phyloP scores from a whole-genome alignment of 2,329 filamentous ascomycete genomes.

The Albifimbria verrucaria region DNA sequence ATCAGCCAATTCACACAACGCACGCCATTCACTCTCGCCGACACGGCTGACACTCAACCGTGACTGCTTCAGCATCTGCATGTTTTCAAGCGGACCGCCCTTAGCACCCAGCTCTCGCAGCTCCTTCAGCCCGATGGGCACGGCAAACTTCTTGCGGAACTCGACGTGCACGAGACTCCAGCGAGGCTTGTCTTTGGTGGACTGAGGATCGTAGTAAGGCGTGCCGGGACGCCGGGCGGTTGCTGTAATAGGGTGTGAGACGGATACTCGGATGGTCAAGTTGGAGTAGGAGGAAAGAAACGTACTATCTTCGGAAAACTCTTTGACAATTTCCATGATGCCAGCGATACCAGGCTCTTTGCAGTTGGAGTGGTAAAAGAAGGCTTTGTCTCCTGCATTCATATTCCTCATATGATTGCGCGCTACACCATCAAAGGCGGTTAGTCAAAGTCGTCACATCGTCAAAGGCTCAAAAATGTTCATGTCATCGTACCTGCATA shows the following conservation, averaged over 20 bases:
- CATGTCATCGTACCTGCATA: conserved; percentile 36
- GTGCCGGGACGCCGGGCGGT: conserved; percentile 28
- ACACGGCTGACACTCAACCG: conserved; percentile 78
- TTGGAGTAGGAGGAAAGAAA: rapidly evolving
- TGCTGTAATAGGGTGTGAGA: conserved; percentile 16
- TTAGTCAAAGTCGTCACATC: conserved; percentile 2
- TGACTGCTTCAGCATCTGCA: conserved; percentile 82
- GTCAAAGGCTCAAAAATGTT: rapidly evolving
- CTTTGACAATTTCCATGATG: conserved; percentile 82
- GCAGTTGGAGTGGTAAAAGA: conserved; percentile 96
- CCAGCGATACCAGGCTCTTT: conserved; percentile 86
- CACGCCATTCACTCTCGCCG: conserved; percentile 60
- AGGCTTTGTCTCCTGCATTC: conserved; percentile 87
- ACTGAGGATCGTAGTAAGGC: conserved; percentile 82
- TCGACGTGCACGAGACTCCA: conserved; percentile 91
- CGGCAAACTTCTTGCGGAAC: conserved; percentile 78
- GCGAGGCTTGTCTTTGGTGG: conserved; percentile 49
- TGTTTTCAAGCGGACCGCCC: conserved; percentile 60
- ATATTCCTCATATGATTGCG: conserved; percentile 89
- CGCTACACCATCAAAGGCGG: conserved; percentile 44
- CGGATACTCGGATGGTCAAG: background rate
- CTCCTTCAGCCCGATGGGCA: conserved; percentile 67
- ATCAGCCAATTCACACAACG: conserved; percentile 52
- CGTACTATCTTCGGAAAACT: conserved; percentile 76
- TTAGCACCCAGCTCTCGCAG: conserved; percentile 61